Evolutionary conservation across 805 yeast genomes (phyloP).

Genomic region (Myxozyma sirexii): DNA sequence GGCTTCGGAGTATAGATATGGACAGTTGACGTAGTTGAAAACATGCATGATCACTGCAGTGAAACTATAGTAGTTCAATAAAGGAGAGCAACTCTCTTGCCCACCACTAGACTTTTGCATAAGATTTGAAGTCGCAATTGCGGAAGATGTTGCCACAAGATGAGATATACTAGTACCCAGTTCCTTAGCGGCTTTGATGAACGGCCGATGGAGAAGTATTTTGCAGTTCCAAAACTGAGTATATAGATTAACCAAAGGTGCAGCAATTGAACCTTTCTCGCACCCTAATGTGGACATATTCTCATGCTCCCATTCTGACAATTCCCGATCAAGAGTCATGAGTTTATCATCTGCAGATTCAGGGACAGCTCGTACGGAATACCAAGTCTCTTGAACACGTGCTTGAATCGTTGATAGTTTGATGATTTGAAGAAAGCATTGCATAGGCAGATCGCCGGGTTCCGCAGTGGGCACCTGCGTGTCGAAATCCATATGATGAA

Average conservation of each 20-base stretch:
- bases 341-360: background rate
- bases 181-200: background rate
- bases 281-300: background rate
- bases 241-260: background rate
- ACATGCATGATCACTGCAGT: background rate
- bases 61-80: slow-evolving; percentile 1
- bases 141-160: background rate
- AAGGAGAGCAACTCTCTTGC: background rate
- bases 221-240: slow-evolving; percentile 8
- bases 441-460: background rate
- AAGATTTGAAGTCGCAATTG: background rate
- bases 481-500: slow-evolving; percentile 1
- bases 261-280: background rate
- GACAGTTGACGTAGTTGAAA: background rate
- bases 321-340: background rate
- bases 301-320: slow-evolving; percentile 1
- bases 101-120: background rate
- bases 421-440: background rate
- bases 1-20: background rate
- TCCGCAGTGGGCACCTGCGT: background rate
- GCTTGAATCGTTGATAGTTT: slow-evolving; percentile 2
- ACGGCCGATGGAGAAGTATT: background rate
- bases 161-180: background rate
- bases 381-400: background rate
- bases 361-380: background rate